Base-by-base conservation (phyloP, 352 stramenopile species). In the Thalassiosira mediterranea region DNA sequence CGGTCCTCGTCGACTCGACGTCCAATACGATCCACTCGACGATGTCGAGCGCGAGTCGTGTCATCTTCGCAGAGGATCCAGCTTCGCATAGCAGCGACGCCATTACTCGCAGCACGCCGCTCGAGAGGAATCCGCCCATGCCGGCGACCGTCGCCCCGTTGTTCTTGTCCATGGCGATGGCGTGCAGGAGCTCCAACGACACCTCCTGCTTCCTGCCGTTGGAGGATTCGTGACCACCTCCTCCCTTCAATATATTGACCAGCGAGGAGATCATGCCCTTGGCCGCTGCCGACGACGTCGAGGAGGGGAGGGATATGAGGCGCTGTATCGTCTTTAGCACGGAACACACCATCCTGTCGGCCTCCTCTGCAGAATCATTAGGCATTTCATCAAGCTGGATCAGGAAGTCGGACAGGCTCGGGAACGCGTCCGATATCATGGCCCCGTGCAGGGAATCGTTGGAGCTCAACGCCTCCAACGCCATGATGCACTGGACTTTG, bases 391-490 rank as follows among this genome's bases (percentile, higher is more conserved):
- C 72, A 42, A 89, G 73, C 7, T 88, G 58, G 17, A 73, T 61
- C 26, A 84, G 28, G 21, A 89, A 76, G 47, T 65, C 42, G 37
- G 83, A 60, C 47, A 92, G 81, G n/a, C 76, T 75, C 23, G 87
- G 87, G 13, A 92, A 34, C 0, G 82, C 73, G 65, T 85, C 71
- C 23, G 31, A 61, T 13, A 69, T 81, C 47, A 92, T 90, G 15
- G 82, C 56, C 44, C 46, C 88, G 59, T 79, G 87, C 23, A 92
- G 58, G 15, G 72, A 61, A 19, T 86, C 53, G 81, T 92, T 92
- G 1, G 71, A 64, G 54, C 83, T 89, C 11, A 92, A 34, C n/a
- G 76, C 73, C 64, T 92, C 86, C 34, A 92, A 59, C 28, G 83
- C 72, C 10, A 54, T 46, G 52, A 90, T 81, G 56, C 82, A 87